These are phyloP conservation scores for Blastomyces percursus DNA, from an alignment of 2,329 filamentous ascomycete species.

Conservation along the genomic window DNA sequence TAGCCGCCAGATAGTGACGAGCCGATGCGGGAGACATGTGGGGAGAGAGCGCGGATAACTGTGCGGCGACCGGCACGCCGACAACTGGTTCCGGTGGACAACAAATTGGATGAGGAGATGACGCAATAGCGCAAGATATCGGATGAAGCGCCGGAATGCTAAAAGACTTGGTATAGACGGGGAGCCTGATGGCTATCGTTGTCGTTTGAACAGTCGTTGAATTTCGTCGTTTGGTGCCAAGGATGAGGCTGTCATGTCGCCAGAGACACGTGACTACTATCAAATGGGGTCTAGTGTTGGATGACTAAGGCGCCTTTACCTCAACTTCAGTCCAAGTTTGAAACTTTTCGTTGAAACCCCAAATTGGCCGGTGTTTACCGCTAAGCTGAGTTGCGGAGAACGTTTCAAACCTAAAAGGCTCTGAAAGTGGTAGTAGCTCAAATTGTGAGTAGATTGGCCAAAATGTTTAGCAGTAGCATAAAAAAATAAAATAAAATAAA, in stretches of 20 bases:
- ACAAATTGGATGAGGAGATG: background rate
- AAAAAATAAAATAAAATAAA: too few species aligned
- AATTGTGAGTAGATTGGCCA: background rate
- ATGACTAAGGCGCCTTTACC: background rate
- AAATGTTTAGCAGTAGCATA: background rate
- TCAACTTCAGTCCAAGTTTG: background rate
- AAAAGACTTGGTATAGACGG: background rate
- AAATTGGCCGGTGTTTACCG: too few species aligned
- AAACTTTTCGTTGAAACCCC: too few species aligned
- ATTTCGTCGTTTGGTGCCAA: constrained; percentile 26
- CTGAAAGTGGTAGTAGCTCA: too few species aligned
- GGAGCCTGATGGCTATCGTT: background rate
- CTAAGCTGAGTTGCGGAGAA: too few species aligned
- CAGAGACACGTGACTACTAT: constrained; percentile 21
- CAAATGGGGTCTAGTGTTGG: constrained; percentile 10
- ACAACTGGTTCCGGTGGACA: constrained; percentile 4
- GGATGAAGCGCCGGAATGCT: background rate
- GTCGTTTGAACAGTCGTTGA: background rate
- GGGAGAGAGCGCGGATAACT: constrained; percentile 31
- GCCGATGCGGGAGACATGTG: constrained; percentile 37
- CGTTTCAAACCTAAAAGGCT: too few species aligned
- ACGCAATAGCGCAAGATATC: background rate
- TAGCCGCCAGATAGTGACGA: constrained; percentile 27
- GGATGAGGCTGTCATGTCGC: constrained; percentile 15
- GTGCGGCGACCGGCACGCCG: constrained; percentile 20